Base-by-base conservation (phyloP, 768 basidiomycete species). In the Lentinula lateritia region DNA sequence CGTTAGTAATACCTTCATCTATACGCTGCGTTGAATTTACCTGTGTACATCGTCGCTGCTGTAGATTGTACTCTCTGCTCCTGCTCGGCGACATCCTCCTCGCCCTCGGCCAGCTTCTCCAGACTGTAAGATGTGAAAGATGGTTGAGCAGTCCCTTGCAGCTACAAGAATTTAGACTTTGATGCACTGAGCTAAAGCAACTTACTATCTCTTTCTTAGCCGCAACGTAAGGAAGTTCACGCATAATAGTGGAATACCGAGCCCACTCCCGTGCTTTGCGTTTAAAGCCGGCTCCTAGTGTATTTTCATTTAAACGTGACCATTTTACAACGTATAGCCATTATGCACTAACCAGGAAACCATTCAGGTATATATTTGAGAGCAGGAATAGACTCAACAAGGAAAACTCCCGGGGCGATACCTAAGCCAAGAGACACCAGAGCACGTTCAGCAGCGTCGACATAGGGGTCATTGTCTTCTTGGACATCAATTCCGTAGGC, bases 271-370 rank as follows among this genome's bases (percentile, higher is more conserved):
- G 45, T 1, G 73, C 75, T 34, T 68, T 61, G 6, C 65, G 66
- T 48, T 73, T 66, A 66, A 79, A 79, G 0, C 69, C 66, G 0
- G 69, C 68, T 0, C 78, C 71, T 34, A 23, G 23, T 23, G 23
- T 23, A 68, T 43, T 59, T 32, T 74, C 45, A 67, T 46, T 16
- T 28, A 55, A 20, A 6, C 6, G 36, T 32, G 13, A 36, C 0
- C 8, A 16, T 9, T 23, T n/a, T 38, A 12, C 12, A 56, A 16
- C n/a, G 28, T 12, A 36, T 28, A 2, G 18, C 28, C 28, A 28
- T 28, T 28, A 28, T 28, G 39, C 12, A 57, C 43, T 48, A 43
- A 50, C 64, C 71, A 20, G 72, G 72, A 6, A 73, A 58, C 72
- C 72, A 73, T 9, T 60, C 62, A 1, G 72, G 72, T 7, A 73